Percentiles rank a stretch among this genome's conserved stretches.
Conservation (phyloP, 306 rosid genomes). For the Prunus fruticosa region DNA sequence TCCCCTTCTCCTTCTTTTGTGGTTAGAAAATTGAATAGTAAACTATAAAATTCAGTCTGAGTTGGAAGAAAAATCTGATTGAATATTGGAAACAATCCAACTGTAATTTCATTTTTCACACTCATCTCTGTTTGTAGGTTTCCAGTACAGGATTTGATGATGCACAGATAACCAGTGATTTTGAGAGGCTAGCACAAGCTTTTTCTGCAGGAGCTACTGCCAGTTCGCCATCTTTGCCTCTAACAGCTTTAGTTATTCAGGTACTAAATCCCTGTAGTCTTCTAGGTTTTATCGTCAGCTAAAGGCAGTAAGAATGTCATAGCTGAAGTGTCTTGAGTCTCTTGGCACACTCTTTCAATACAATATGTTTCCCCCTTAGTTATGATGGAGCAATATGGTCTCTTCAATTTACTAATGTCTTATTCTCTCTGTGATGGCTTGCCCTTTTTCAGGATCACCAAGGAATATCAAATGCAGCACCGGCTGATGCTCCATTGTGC, state of each 20-base stretch:
- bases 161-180: constrained; percentile 52
- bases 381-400: constrained; percentile 17
- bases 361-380: not conserved
- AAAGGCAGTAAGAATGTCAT: not conserved
- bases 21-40: constrained; percentile 1
- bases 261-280: constrained; percentile 36
- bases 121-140: constrained; percentile 47
- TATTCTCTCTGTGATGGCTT: not conserved
- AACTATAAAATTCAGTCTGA: constrained; percentile 12
- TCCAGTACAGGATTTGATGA: constrained; percentile 61
- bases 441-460: constrained; percentile 63
- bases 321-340: not conserved
- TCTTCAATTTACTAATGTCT: constrained; percentile 15
- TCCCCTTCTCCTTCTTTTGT: not conserved
- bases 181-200: constrained; percentile 64
- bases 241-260: constrained; percentile 80
- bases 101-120: not conserved
- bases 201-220: constrained; percentile 62
- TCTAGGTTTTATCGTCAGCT: not conserved
- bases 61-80: constrained; percentile 11
- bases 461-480: constrained; percentile 94
- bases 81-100: not conserved
- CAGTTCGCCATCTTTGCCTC: constrained; percentile 64
- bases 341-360: not conserved
- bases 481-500: constrained; percentile 72